Evolutionary conservation across 805 yeast genomes (phyloP), one percentile per base, ranked within the genome.

Genomic region (Candida yuanshanica): DNA sequence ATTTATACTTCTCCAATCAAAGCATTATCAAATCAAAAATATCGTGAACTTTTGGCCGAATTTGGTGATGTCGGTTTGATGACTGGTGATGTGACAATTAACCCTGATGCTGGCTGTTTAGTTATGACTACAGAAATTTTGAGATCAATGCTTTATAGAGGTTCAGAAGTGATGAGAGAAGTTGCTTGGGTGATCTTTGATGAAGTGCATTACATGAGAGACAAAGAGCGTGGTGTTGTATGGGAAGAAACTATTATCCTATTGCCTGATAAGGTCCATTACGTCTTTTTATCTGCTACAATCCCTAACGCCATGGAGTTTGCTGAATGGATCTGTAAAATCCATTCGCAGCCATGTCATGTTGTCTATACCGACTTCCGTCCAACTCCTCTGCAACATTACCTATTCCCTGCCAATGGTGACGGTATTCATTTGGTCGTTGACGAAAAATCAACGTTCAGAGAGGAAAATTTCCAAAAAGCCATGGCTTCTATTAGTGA

Each of bases 71-170:
- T 93, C 23, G 99, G 99, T 38, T 74, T 93, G 46, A 93, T 93
- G 95, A 93, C 99, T 11, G 99, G 99, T 63, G 99, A 93, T 73
- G 96, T 93, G 35, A 91, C 97, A 20, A 93, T 93, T 50, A 93
- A 93, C 56, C 98, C 98, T 4, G 97, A 91, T 54, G 99, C 99
- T 4, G 91, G 95, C 34, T 93, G 99, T 70, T 70, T 93, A 50
- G 97, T 93, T 38, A 93, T 93, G 99, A 93, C 99, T 17, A 93
- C 99, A 0, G 99, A 93, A 66, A 95, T 93, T 82, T 71, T 93
- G 55, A 70, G 99, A 58, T 83, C 95, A 44, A 93, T 93, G 99
- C 74, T 93, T 33, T 93, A 93, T 62, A 75, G 98, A 62, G 99
- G 99, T 48, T 87, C 97, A 12, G 99, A 93, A 62, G 82, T 95